These are phyloP conservation scores for Agaricus bisporus DNA, from an alignment of 768 basidiomycete species.

Conservation along the genomic window DNA sequence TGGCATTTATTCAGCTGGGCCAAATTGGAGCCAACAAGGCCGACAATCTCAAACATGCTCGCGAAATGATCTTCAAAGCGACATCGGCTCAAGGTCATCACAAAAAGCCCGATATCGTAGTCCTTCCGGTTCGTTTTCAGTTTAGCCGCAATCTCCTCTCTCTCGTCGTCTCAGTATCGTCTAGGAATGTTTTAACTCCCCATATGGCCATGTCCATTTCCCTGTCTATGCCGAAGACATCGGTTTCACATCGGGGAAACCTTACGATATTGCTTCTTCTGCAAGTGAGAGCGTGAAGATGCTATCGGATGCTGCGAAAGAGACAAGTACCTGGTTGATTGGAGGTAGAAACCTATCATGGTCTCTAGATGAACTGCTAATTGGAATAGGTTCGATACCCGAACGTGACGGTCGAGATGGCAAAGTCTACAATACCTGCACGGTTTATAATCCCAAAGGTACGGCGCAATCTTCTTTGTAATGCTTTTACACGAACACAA, in stretches of 20 bases:
- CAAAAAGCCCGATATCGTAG: conserved; percentile 72
- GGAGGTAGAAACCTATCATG: conserved; percentile 50
- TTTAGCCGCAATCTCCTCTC: not conserved
- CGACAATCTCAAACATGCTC: conserved; percentile 79
- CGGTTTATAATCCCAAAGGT: conserved; percentile 83
- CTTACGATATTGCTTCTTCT: conserved; percentile 49
- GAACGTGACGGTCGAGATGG: conserved; percentile 61
- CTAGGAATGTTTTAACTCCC: conserved; percentile 88
- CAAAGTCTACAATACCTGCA: conserved; percentile 89
- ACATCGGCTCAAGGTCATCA: conserved; percentile 35
- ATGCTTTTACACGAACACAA: no score
- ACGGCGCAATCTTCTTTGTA: not conserved
- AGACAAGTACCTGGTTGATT: conserved; percentile 78
- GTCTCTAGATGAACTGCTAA: not conserved
- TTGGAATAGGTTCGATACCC: conserved; percentile 77
- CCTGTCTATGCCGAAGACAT: conserved; percentile 82
- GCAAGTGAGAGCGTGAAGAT: conserved; percentile 75
- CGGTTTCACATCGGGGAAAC: conserved; percentile 47
- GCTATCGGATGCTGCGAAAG: conserved; percentile 76
- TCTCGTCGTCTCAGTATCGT: not conserved
- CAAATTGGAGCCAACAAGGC: conserved; percentile 62
- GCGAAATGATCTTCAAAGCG: conserved; percentile 71
- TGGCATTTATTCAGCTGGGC: conserved; percentile 90
- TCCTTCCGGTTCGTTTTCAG: conserved; percentile 65
- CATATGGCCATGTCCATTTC: conserved; percentile 78